Conservation (phyloP, 441 rosid species). For the Syzygium syzygioides region DNA sequence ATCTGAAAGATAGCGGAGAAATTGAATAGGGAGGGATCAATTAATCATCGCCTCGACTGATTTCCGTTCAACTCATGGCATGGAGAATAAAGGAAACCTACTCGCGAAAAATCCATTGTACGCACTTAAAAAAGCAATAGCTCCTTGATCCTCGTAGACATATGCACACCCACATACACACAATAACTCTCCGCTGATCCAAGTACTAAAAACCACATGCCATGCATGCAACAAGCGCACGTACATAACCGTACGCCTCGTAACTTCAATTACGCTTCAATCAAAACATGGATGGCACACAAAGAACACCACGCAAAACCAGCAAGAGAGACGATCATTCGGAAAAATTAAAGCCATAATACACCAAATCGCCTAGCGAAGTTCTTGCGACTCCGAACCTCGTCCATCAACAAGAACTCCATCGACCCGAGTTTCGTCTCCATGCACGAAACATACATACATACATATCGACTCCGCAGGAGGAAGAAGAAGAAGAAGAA, state of each 20-base stretch:
- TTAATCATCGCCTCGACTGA: not conserved
- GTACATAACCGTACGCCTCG: not conserved
- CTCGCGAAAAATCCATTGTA: not conserved
- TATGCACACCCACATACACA: not conserved
- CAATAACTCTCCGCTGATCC: not conserved
- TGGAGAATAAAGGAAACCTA: not conserved
- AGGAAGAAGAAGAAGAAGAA: not conserved
- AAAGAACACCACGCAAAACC: not conserved
- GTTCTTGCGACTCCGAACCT: not conserved
- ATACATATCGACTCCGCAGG: not conserved
- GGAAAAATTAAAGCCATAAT: not conserved
- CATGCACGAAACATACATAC: not conserved
- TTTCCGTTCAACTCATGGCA: not conserved
- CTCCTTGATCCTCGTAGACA: not conserved
- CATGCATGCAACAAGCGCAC: not conserved
- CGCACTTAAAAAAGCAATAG: not conserved
- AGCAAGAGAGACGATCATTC: not conserved
- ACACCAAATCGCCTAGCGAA: not conserved
- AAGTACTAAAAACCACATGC: not conserved
- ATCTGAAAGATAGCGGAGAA: rapidly evolving
- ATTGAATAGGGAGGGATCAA: not conserved
- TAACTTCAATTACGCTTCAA: not conserved
- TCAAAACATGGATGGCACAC: not conserved
- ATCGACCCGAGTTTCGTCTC: not conserved
- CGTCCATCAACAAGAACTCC: not conserved